Conservation (phyloP, 2,329 filamentous ascomycete genomes). For the Hymenoscyphus infarciens region DNA sequence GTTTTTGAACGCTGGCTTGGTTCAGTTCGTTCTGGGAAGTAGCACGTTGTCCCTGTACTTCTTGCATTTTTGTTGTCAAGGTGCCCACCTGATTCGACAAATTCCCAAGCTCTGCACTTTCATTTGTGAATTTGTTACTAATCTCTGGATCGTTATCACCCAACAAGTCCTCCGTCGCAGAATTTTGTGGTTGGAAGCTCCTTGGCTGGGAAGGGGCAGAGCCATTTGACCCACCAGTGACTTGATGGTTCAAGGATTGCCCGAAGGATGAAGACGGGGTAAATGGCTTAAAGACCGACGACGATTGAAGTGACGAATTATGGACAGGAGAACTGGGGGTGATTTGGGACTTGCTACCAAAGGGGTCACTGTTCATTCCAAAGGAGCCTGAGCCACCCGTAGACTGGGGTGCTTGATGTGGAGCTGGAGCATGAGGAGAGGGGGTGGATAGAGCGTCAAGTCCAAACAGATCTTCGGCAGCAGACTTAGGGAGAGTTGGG, state of each 20-base stretch:
- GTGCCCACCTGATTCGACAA: slow-evolving; percentile 93
- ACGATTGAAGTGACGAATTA: slow-evolving; percentile 26
- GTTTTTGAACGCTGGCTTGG: slow-evolving; percentile 81
- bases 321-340: slow-evolving; percentile 31
- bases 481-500: slow-evolving; percentile 63
- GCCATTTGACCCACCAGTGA: slow-evolving; percentile 57
- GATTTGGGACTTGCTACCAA: slow-evolving; percentile 37
- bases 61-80: slow-evolving; percentile 89
- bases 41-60: slow-evolving; percentile 77
- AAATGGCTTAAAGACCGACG: slow-evolving; percentile 74
- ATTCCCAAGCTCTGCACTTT: slow-evolving; percentile 90
- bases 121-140: slow-evolving; percentile 80
- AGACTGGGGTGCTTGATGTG: slow-evolving; percentile 54
- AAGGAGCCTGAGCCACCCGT: slow-evolving; percentile 68
- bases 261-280: slow-evolving; percentile 90
- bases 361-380: slow-evolving; percentile 47
- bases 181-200: slow-evolving; percentile 41
- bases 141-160: slow-evolving; percentile 85
- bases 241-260: slow-evolving; percentile 71
- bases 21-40: slow-evolving; percentile 78
- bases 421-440: slow-evolving; percentile 30
- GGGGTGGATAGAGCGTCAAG: slow-evolving; percentile 67
- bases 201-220: slow-evolving; percentile 34
- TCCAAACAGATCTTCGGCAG: slow-evolving; percentile 90
- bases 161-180: slow-evolving; percentile 77